These are phyloP conservation scores for Lumnitzera racemosa DNA, from an alignment of 345 rosid species.

Conservation along the genomic window DNA sequence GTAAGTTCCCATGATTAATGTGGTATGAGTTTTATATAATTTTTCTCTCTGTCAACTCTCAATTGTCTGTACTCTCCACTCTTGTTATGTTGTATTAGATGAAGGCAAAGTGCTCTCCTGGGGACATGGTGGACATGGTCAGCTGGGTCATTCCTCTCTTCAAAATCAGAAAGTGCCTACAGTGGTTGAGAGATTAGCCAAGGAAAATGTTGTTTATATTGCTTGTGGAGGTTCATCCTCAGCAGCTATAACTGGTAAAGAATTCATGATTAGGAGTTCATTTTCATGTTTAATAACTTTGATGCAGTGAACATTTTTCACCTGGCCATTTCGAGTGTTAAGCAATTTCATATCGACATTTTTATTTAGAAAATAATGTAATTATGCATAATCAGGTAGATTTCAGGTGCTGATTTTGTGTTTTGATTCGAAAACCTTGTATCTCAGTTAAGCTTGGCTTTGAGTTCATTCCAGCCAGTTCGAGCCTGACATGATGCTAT, in stretches of 20 bases:
- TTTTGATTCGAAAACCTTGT: too few relatives aligned
- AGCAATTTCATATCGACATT: too few relatives aligned
- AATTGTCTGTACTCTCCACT: background rate
- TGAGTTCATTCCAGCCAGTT: too few relatives aligned
- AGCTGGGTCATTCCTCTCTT: constrained; percentile 63
- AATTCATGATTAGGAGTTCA: background rate
- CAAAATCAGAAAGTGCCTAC: constrained; percentile 47
- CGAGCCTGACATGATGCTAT: too few relatives aligned
- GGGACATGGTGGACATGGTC: constrained; percentile 97
- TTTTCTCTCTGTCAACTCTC: too few relatives aligned
- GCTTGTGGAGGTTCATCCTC: constrained; percentile 91
- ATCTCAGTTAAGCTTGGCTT: too few relatives aligned
- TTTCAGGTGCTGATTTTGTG: too few relatives aligned
- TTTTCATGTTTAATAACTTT: too few relatives aligned
- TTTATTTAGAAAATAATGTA: too few relatives aligned
- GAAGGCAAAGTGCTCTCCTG: constrained; percentile 84
- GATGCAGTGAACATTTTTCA: background rate
- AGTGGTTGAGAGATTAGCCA: constrained; percentile 54
- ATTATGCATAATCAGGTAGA: too few relatives aligned
- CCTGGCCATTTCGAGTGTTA: background rate
- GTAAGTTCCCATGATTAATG: constrained; percentile 23
- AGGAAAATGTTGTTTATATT: constrained; percentile 44
- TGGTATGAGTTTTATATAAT: too few relatives aligned
- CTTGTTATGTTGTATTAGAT: constrained; percentile 28
- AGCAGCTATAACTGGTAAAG: constrained; percentile 72